phyloP scores from a whole-genome alignment of 2,329 filamentous ascomycete genomes.

The Pestalotiopsis sp. region DNA sequence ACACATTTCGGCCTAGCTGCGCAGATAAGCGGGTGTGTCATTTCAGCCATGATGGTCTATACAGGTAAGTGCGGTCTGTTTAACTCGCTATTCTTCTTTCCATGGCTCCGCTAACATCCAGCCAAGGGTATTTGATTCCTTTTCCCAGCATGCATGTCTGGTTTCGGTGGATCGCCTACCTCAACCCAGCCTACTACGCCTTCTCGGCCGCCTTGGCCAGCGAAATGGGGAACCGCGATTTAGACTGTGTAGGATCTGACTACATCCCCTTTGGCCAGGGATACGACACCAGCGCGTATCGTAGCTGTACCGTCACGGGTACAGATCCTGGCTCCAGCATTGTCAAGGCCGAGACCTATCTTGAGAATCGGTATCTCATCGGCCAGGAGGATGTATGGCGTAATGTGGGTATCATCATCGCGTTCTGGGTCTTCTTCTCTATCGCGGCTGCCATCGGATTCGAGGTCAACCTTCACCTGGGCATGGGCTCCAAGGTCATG shows the following conservation, averaged over 20 bases:
- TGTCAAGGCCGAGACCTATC: neutral
- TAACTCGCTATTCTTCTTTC: no score
- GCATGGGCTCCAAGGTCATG: neutral
- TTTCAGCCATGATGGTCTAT: constrained; percentile 22
- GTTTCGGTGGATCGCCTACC: constrained; percentile 56
- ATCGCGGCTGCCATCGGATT: neutral
- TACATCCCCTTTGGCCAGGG: neutral
- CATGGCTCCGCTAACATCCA: no score
- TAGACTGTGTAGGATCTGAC: neutral
- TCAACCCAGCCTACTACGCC: constrained; percentile 64
- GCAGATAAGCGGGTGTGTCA: neutral
- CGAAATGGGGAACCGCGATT: constrained; percentile 33
- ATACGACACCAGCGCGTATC: neutral
- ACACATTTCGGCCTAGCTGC: neutral
- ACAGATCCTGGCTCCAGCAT: neutral
- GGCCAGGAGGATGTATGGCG: neutral
- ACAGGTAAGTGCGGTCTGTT: neutral
- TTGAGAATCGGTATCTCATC: neutral
- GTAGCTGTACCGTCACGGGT: neutral
- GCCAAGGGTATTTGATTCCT: constrained; percentile 49
- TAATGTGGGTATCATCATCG: neutral
- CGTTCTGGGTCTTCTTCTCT: neutral
- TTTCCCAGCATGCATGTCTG: constrained; percentile 55
- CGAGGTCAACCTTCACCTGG: neutral
- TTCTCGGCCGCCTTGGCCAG: constrained; percentile 65